Base-by-base conservation (phyloP, 768 basidiomycete species). In the Dentipellis fragilis region DNA sequence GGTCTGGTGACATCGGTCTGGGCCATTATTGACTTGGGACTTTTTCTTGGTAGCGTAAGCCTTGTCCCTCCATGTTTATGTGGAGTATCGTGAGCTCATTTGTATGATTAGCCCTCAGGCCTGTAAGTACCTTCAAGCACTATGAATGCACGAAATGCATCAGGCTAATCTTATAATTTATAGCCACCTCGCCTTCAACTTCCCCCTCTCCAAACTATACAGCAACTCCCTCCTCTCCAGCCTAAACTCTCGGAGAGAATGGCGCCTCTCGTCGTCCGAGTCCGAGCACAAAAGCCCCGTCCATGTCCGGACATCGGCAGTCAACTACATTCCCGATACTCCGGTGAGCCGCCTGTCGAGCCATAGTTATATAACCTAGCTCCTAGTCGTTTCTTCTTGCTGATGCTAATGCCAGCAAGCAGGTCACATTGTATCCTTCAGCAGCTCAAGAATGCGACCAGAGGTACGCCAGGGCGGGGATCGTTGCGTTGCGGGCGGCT, bases 1-100 rank as follows among this genome's bases (percentile, higher is more conserved):
- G 69, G 69, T 47, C n/a, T 60, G 38, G 36, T 65, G 23, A 66
- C 65, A 5, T 56, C 63, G 14, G 12, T 66, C 2, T 63, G 54
- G 34, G 65, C 63, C 7, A 54, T 56, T 11, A 35, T 65, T 12
- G 68, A 69, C 42, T 47, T 69, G 4, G 51, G 55, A 0, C 42
- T 63, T 14, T 70, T 65, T 56, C 39, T 69, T 10, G 48, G n/a
- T 10, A 51, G 51, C 22, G 64, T 63, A 45, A 56, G 63, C 51
- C 4, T 1, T 19, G 14, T 19, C 42, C 12, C 29, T 29, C 29
- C 29, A 29, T 29, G 29, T 6, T 29, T 29, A 6, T 29, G 29
- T 29, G 6, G 29, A 6, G 29, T 29, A 29, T 29, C 29, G 3
- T 29, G 6, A 6, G 29, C 29, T 29, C 3, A 29, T 29, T 29